Evolutionary conservation across 106 monocot species (phyloP).

Genomic region (Alisma plantagoaquatica): DNA sequence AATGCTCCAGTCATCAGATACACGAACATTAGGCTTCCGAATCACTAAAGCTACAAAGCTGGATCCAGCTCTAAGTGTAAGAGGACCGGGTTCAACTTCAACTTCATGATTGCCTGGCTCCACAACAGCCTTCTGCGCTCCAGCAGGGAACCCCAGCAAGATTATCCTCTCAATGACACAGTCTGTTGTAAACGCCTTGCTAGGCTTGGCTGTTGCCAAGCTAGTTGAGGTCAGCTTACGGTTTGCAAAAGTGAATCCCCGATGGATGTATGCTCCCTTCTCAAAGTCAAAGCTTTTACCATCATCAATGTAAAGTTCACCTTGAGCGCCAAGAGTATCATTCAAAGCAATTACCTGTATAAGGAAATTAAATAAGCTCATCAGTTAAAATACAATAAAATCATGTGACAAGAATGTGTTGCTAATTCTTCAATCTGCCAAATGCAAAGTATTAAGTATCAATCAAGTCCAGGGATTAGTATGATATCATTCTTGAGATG

Average conservation of each 20-base stretch:
- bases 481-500: no score
- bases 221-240: slow-evolving; percentile 48
- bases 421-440: background rate
- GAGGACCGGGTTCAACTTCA: slow-evolving; percentile 66
- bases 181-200: slow-evolving; percentile 41
- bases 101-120: slow-evolving; percentile 54
- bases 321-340: slow-evolving; percentile 77
- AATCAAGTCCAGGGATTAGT: no score
- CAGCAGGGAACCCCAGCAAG: slow-evolving; percentile 48
- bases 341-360: slow-evolving; percentile 85
- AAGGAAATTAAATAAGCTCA: background rate
- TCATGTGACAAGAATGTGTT: background rate
- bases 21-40: slow-evolving; percentile 66
- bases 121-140: slow-evolving; percentile 51
- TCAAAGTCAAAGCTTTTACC: slow-evolving; percentile 90
- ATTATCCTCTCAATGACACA: slow-evolving; percentile 71
- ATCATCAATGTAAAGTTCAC: slow-evolving; percentile 90
- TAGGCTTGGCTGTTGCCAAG: slow-evolving; percentile 14
- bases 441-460: no score
- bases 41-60: slow-evolving; percentile 47
- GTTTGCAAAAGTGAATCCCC: slow-evolving; percentile 64
- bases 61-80: slow-evolving; percentile 45
- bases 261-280: slow-evolving; percentile 83
- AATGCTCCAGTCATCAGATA: slow-evolving; percentile 76
- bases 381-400: background rate